A percentile compares a stretch with the other conserved stretches of the same genome.
phyloP scores from a whole-genome alignment of 1,284 basidiomycete species.

The Golubevia sp. region DNA sequence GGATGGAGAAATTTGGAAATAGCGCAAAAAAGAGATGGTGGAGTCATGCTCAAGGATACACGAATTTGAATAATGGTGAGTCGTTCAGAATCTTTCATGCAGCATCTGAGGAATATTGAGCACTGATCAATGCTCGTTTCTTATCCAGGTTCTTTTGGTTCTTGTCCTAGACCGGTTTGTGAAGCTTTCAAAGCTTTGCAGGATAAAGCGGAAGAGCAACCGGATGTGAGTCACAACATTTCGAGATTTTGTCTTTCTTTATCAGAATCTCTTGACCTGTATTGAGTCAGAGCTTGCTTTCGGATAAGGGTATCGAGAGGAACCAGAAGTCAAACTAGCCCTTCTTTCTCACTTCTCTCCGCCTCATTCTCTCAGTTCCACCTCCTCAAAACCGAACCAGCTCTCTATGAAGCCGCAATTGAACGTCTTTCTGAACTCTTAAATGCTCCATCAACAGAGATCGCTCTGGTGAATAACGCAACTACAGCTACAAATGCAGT shows the following conservation, averaged over 20 bases:
- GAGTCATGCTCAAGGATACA: constrained; percentile 68
- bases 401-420: background rate
- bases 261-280: background rate
- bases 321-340: too few species aligned
- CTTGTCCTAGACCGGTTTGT: constrained; percentile 70
- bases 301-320: too few species aligned
- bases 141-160: constrained; percentile 71
- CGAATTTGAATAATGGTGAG: constrained; percentile 73
- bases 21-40: constrained; percentile 66
- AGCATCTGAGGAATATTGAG: background rate
- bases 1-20: too few species aligned
- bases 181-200: constrained; percentile 66
- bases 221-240: constrained; percentile 65
- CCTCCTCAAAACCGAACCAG: constrained; percentile 31
- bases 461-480: constrained; percentile 37
- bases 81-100: background rate
- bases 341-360: too few species aligned
- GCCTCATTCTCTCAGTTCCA: too few species aligned
- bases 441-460: constrained; percentile 55
- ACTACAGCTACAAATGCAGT: constrained; percentile 39
- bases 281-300: background rate
- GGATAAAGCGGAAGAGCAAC: constrained; percentile 68
- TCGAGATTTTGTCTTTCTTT: background rate
- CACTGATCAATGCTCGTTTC: constrained; percentile 1
- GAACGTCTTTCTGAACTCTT: constrained; percentile 60